phyloP scores from a whole-genome alignment of 2,329 filamentous ascomycete species.

The Pyrenophora graminea region DNA sequence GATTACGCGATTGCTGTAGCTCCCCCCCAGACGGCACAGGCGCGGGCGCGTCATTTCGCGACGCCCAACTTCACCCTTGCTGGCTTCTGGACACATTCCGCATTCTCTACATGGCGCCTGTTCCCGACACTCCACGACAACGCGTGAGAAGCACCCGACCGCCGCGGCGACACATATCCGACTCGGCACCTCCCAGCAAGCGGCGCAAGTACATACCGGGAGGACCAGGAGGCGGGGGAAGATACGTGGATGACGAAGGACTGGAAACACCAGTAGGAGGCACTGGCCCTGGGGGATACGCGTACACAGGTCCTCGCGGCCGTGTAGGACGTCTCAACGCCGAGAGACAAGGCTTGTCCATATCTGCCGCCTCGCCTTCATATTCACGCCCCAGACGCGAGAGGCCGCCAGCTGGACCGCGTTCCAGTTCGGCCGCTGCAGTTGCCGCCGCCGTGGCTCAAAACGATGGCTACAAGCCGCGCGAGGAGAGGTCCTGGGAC shows the following conservation, averaged over 20 bases:
- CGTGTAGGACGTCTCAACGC: conserved; percentile 58
- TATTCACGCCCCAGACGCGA: conserved; percentile 45
- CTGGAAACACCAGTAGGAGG: conserved; percentile 61
- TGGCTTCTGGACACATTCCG: conserved; percentile 31
- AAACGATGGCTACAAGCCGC: conserved; percentile 93
- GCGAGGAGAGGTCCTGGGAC: conserved; percentile 96
- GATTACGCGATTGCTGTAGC: conserved; percentile 36
- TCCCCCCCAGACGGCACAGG: conserved; percentile 23
- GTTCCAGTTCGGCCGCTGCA: conserved; percentile 84
- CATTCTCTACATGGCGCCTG: conserved; percentile 40
- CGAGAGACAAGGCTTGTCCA: conserved; percentile 46
- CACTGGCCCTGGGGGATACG: conserved; percentile 55
- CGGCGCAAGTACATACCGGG: conserved; percentile 74
- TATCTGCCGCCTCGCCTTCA: conserved; percentile 55
- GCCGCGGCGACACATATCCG: conserved; percentile 40
- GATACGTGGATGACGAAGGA: conserved; percentile 76
- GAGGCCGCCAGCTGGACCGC: conserved; percentile 59
- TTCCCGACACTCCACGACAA: conserved; percentile 43
- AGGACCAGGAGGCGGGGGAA: conserved; percentile 81
- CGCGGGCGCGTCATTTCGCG: conserved; percentile 36
- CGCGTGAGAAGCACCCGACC: conserved; percentile 44
- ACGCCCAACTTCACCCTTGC: conserved; percentile 29
- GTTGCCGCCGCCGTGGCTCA: conserved; percentile 86
- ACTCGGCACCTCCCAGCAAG: conserved; percentile 52
- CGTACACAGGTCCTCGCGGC: conserved; percentile 58